These are phyloP conservation scores for Termitomyces sp. DNA, from an alignment of 1,284 basidiomycete genomes.

Conservation along the genomic window DNA sequence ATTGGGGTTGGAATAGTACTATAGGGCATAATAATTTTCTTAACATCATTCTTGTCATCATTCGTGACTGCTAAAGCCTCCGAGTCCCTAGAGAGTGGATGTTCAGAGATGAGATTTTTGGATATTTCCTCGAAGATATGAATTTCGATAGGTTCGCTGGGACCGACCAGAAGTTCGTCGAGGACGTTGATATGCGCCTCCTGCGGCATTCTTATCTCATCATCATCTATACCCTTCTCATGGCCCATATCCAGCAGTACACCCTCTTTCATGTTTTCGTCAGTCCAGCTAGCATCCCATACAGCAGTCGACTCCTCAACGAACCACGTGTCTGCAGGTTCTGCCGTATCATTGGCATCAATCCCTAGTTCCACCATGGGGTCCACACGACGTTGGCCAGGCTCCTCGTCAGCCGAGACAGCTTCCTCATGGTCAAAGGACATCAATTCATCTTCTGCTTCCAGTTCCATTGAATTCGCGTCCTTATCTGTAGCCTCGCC, in stretches of 20 bases:
- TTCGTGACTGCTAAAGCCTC: not conserved
- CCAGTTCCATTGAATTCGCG: not conserved
- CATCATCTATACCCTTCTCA: not conserved
- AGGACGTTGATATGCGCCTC: conserved; percentile 3
- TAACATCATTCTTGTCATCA: conserved; percentile 8
- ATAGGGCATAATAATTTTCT: not conserved
- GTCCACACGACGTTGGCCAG: not conserved
- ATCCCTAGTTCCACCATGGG: not conserved
- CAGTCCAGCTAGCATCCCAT: conserved; percentile 9
- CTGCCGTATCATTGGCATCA: conserved; percentile 5
- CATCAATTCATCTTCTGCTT: not conserved
- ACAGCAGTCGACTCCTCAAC: conserved; percentile 15
- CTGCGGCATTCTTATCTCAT: not conserved
- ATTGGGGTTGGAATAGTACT: not conserved
- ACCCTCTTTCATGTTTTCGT: conserved; percentile 4
- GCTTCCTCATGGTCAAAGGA: conserved; percentile 1
- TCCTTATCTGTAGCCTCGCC: not conserved
- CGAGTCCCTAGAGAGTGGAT: not conserved
- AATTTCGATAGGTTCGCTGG: conserved; percentile 4
- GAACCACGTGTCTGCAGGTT: conserved; percentile 17
- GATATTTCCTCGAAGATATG: conserved; percentile 3
- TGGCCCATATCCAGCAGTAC: not conserved
- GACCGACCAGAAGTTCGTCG: conserved; percentile 4
- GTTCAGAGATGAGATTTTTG: not conserved
- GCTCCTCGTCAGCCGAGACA: not conserved